Percentiles rank a stretch among this genome's conserved stretches.
phyloP scores from a whole-genome alignment of 306 rosid genomes.

The Cicer pinnatifidum region DNA sequence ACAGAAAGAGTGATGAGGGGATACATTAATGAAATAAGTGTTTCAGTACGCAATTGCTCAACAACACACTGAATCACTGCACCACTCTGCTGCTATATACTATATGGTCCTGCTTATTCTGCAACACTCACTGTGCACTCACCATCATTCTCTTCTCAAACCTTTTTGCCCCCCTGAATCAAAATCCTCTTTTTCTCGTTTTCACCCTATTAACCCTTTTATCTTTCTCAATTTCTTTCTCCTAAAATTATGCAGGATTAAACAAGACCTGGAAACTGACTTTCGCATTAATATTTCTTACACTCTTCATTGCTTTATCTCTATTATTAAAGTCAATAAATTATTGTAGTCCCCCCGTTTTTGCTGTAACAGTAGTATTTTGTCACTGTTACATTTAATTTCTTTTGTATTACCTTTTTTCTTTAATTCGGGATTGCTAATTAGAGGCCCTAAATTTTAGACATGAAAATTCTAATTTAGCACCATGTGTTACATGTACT shows the following conservation, averaged over 20 bases:
- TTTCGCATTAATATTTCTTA: not conserved
- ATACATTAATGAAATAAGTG: constrained; percentile 54
- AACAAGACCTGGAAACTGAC: not conserved
- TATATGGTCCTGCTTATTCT: constrained; percentile 29
- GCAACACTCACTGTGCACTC: constrained; percentile 41
- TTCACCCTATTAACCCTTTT: too few relatives aligned
- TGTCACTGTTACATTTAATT: not conserved
- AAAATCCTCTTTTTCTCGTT: constrained; percentile 12
- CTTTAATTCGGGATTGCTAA: too few relatives aligned
- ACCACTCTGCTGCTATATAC: not conserved
- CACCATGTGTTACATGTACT: too few relatives aligned
- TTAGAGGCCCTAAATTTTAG: too few relatives aligned
- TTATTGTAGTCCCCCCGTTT: not conserved
- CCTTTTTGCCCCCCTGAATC: constrained; percentile 52
- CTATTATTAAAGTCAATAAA: not conserved
- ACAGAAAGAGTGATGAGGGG: not conserved
- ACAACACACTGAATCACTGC: constrained; percentile 69
- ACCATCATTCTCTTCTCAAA: constrained; percentile 43
- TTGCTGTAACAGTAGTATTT: not conserved
- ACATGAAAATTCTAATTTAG: too few relatives aligned
- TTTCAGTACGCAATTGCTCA: constrained; percentile 70
- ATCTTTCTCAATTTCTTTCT: too few relatives aligned
- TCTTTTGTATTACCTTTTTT: not conserved
- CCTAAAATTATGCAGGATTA: not conserved
- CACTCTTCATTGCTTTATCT: not conserved